A percentile compares a stretch with the other conserved stretches of the same genome.
phyloP scores from a whole-genome alignment of 768 basidiomycete species.

The Chlorophyllum brunneum region DNA sequence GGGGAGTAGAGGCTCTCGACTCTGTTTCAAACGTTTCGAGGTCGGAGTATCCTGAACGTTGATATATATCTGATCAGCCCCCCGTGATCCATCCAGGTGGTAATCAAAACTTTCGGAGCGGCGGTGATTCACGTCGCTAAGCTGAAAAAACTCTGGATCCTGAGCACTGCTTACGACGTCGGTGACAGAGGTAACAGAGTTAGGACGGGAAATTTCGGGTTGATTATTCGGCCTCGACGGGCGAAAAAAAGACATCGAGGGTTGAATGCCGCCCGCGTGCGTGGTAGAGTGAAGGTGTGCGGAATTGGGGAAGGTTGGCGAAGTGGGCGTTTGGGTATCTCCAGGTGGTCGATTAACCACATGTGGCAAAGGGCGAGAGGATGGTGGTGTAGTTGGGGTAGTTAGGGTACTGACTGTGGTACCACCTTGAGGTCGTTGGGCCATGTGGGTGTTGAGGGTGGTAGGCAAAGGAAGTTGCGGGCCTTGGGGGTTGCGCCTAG shows the following conservation, averaged over 20 bases:
- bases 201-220: conserved; percentile 37
- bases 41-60: not conserved
- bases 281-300: conserved; percentile 28
- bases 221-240: conserved; percentile 58
- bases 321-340: conserved; percentile 16
- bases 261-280: conserved; percentile 72
- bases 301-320: conserved; percentile 18
- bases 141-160: conserved; percentile 24
- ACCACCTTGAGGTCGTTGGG: conserved; percentile 14
- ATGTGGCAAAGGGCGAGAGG: conserved; percentile 14
- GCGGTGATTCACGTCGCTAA: conserved; percentile 10
- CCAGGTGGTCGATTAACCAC: conserved; percentile 14
- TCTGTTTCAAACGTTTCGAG: conserved; percentile 50
- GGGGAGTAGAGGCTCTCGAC: conserved; percentile 72
- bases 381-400: conserved; percentile 3
- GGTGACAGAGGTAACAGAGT: conserved; percentile 29
- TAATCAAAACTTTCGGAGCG: conserved; percentile 19
- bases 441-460: conserved; percentile 24
- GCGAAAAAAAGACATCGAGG: conserved; percentile 76
- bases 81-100: conserved; percentile 19
- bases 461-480: conserved; percentile 33
- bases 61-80: conserved; percentile 27
- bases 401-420: conserved; percentile 11
- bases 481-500: conserved; percentile 23
- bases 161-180: conserved; percentile 15